These are phyloP conservation scores for Chlamydomonas sp. DNA, from an alignment of 139 green algal genomes.

Conservation along the genomic window DNA sequence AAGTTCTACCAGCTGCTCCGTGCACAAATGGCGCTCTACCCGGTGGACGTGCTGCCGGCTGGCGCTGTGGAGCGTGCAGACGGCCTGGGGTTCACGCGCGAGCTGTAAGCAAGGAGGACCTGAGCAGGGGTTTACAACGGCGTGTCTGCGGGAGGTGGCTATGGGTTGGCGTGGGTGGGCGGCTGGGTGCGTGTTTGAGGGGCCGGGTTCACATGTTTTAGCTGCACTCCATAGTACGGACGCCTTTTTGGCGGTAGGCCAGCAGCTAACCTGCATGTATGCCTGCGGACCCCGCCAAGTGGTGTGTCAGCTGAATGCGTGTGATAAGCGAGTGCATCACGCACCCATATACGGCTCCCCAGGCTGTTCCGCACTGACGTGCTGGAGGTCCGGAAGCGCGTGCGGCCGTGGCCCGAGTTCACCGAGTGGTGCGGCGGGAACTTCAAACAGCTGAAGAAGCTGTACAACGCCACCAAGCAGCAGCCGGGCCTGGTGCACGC, in stretches of 20 bases:
- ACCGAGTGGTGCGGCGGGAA: no score
- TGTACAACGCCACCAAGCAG: neutral
- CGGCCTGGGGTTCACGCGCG: neutral
- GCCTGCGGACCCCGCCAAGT: no score
- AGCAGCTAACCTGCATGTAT: no score
- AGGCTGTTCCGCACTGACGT: no score
- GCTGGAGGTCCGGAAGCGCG: no score
- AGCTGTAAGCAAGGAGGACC: slow-evolving; percentile 13
- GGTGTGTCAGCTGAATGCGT: no score
- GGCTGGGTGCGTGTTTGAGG: neutral
- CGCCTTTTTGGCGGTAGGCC: no score
- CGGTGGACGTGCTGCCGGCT: slow-evolving; percentile 17
- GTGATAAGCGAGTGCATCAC: no score
- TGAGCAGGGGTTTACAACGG: neutral
- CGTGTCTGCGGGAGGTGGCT: neutral
- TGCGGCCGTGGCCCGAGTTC: no score
- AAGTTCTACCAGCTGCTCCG: slow-evolving; percentile 27
- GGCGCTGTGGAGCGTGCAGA: neutral
- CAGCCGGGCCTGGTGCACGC: neutral
- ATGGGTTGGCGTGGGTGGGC: neutral
- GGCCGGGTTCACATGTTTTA: neutral
- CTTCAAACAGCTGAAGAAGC: neutral
- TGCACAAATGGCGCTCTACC: slow-evolving; percentile 7
- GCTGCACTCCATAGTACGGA: neutral
- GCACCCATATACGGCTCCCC: no score